phyloP scores from a whole-genome alignment of 345 rosid species.

The Citrus inodora region DNA sequence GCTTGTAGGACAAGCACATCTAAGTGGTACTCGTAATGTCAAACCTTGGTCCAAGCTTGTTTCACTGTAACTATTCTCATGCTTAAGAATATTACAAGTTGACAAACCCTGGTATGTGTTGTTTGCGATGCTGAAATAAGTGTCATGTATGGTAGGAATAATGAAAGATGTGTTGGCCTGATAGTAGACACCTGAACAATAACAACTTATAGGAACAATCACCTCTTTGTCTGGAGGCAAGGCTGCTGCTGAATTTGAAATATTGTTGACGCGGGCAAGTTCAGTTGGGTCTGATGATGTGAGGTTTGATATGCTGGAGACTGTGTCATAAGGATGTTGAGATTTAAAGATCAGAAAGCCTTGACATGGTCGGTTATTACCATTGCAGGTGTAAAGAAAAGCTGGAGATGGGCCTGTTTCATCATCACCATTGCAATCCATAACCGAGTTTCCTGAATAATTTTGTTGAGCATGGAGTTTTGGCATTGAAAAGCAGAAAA shows the following conservation, averaged over 20 bases:
- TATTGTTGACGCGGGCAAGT: conserved; percentile 29
- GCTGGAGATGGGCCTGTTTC: conserved; percentile 26
- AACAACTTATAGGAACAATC: conserved; percentile 36
- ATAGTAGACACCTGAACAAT: conserved; percentile 37
- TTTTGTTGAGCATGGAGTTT: conserved; percentile 22
- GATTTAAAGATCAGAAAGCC: conserved; percentile 29
- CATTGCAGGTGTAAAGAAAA: conserved; percentile 33
- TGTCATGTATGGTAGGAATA: conserved; percentile 7
- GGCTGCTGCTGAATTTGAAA: conserved; percentile 13
- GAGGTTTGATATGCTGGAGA: conserved; percentile 32
- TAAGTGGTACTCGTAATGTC: conserved; percentile 27
- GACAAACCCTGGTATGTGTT: conserved; percentile 34
- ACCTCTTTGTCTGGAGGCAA: conserved; percentile 32
- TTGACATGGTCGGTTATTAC: conserved; percentile 24
- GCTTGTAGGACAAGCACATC: conserved; percentile 40
- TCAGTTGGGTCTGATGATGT: conserved; percentile 32
- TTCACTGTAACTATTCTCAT: conserved; percentile 25
- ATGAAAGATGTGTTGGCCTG: conserved; percentile 38
- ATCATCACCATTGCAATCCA: conserved; percentile 8
- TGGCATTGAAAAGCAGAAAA: conserved; percentile 9
- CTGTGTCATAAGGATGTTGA: conserved; percentile 32
- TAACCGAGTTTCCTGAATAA: conserved; percentile 23
- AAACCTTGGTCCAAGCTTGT: conserved; percentile 17
- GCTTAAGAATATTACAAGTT: conserved; percentile 25
- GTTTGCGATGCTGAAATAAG: conserved; percentile 26